Evolutionary conservation across 768 basidiomycete genomes (phyloP), one percentile per base, ranked within the genome.

Genomic region (Cystobasidium ongulense): DNA sequence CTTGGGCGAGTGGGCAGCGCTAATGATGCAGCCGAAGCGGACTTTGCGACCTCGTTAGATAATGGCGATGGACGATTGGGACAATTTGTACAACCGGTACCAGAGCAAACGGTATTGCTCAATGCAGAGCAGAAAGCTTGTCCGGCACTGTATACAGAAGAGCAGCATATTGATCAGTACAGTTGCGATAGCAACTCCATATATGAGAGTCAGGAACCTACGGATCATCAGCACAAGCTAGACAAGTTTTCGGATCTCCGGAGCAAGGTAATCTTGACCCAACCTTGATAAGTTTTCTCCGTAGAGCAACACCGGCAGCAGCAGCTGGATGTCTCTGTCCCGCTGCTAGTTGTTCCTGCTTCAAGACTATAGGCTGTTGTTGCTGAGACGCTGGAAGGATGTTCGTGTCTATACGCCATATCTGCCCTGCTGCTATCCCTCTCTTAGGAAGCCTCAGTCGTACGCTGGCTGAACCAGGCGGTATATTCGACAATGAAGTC

Each of bases 81-180:
- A 76, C 87, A 90, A 76, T 85, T 83, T 52, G 82, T 80, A 78
- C 88, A 90, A 25, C 84, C 84, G 1, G 82, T 76, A 13, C 83
- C 80, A n/a, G 83, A 81, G 65, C 87, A 84, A 18, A 88, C 81
- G 33, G 88, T 85, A 74, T 87, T 84, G 75, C 46, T 65, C 5
- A 66, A 43, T 4, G 65, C 63, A 27, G 73, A 74, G 64, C 66
- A 74, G 50, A 66, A 74, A 31, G 63, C 72, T 46, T 73, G 72
- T 63, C 72, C 61, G 21, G 63, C 61, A 39, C 63, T 73, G 38
- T 1, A 8, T 31, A 1, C 33, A 31, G 27, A 17, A 68, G 18
- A 64, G 57, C 29, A 15, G 11, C 53, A 64, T 38, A 8, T 21
- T 4, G n/a, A 17, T 41, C 38, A 67, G 38, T 46, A 27, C 7